Conservation (phyloP, 768 basidiomycete genomes). For the Auricularia auricula-judae region DNA sequence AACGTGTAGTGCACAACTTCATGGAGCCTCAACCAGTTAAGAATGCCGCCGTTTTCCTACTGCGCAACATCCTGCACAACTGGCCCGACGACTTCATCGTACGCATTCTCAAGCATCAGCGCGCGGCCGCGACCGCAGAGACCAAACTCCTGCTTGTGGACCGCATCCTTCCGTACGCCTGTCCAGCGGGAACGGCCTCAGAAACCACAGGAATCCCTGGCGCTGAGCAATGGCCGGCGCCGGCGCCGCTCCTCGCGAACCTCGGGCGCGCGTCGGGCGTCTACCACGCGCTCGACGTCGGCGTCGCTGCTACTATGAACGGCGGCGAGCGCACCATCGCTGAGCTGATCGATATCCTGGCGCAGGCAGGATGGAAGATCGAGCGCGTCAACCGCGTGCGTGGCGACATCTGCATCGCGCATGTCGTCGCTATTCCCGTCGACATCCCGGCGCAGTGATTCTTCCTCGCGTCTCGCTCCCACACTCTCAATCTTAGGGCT, state of each 20-base stretch:
- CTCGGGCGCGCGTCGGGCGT: slow-evolving; percentile 9
- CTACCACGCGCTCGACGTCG: slow-evolving; percentile 15
- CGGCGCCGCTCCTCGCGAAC: slow-evolving; percentile 16
- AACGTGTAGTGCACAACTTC: slow-evolving; percentile 9
- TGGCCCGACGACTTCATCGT: slow-evolving; percentile 11
- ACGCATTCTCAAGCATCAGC: slow-evolving; percentile 12
- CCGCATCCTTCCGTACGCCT: slow-evolving; percentile 10
- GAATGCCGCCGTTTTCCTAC: slow-evolving; percentile 14
- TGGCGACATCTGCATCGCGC: slow-evolving; percentile 2
- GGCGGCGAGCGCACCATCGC: slow-evolving; percentile 59
- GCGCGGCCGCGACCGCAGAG: slow-evolving; percentile 9
- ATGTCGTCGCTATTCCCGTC: not conserved
- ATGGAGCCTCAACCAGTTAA: slow-evolving; percentile 12
- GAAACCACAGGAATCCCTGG: slow-evolving; percentile 28
- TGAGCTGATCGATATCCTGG: slow-evolving; percentile 44
- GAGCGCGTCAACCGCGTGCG: not conserved
- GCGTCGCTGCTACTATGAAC: slow-evolving; percentile 56
- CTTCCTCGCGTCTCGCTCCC: no score
- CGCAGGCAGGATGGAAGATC: slow-evolving; percentile 46
- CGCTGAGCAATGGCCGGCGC: slow-evolving; percentile 6
- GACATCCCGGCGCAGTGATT: not conserved
- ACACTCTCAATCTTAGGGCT: no score
- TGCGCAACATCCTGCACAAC: slow-evolving; percentile 17
- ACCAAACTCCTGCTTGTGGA: slow-evolving; percentile 12
- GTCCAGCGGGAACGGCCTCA: slow-evolving; percentile 6